A percentile compares a stretch with the other conserved stretches of the same genome.
Evolutionary conservation across 805 yeast genomes (phyloP).

Genomic region (Maudiozyma saulgeensis): DNA sequence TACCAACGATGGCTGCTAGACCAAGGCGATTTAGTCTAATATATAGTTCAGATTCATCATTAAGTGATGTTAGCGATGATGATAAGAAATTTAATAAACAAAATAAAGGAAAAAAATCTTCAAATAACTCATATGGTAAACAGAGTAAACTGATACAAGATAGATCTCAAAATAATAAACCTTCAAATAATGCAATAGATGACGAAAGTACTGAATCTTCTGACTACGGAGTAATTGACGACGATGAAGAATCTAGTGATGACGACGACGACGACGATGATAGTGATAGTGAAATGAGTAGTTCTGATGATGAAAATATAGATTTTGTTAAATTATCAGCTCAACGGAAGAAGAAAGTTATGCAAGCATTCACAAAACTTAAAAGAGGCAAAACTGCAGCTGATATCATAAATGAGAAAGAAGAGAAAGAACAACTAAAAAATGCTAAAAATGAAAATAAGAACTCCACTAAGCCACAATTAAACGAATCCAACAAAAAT

Average conservation of each 20-base stretch:
- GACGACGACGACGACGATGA: conserved; percentile 31
- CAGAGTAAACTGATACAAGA: conserved; percentile 30
- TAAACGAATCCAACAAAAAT: conserved; percentile 35
- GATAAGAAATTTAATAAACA: conserved; percentile 11
- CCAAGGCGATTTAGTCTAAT: conserved; percentile 37
- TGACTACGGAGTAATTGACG: conserved; percentile 20
- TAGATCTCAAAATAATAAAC: conserved; percentile 18
- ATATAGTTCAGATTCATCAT: conserved; percentile 35
- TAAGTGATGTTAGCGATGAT: conserved; percentile 32
- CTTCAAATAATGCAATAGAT: conserved; percentile 12
- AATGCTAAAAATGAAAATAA: background rate
- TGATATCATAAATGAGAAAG: conserved; percentile 6
- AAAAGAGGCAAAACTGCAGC: conserved; percentile 30
- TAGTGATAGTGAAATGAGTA: conserved; percentile 35
- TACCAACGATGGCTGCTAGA: conserved; percentile 7
- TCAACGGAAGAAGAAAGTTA: conserved; percentile 48
- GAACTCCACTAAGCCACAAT: conserved; percentile 8
- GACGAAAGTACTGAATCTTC: conserved; percentile 18
- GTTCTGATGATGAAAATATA: conserved; percentile 57
- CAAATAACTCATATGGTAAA: conserved; percentile 24
- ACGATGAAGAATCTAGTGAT: conserved; percentile 22
- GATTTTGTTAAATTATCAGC: conserved; percentile 68
- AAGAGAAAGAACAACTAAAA: conserved; percentile 3
- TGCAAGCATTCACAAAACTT: conserved; percentile 36
- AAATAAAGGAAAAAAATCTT: conserved; percentile 12